phyloP scores from a whole-genome alignment of 2,329 filamentous ascomycete species.

The Cladobotryum mycophilum region DNA sequence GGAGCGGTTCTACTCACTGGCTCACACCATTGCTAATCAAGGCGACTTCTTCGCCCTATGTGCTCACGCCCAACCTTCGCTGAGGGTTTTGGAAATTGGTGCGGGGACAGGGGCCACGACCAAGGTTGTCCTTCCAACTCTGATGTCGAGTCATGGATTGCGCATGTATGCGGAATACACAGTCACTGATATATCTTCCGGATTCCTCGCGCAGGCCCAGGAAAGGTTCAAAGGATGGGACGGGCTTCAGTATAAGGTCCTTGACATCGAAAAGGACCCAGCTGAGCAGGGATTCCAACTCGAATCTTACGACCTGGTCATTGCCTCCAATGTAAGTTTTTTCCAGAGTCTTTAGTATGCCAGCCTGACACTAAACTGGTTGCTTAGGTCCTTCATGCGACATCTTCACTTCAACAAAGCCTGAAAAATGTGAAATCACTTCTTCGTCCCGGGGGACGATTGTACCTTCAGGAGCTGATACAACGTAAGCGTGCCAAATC shows the following conservation, averaged over 20 bases:
- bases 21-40: no score
- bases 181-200: slow-evolving; percentile 20
- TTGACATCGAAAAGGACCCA: slow-evolving; percentile 20
- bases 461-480: no score
- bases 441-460: no score
- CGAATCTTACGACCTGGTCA: slow-evolving; percentile 4
- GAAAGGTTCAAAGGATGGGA: slow-evolving; percentile 13
- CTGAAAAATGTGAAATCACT: no score
- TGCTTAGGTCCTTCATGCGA: no score
- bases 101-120: slow-evolving; percentile 33
- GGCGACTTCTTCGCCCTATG: not conserved
- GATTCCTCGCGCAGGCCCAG: slow-evolving; percentile 19
- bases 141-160: not conserved
- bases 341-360: no score
- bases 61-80: slow-evolving; percentile 5
- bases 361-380: no score
- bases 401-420: no score
- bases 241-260: slow-evolving; percentile 11
- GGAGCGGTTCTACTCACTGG: not conserved
- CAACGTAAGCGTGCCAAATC: no score
- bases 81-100: slow-evolving; percentile 22
- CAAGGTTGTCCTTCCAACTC: slow-evolving; percentile 16
- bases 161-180: slow-evolving; percentile 13
- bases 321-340: slow-evolving; percentile 7
- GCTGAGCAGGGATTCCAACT: slow-evolving; percentile 7